These are phyloP conservation scores for Ascochyta clinopodiicola DNA, from an alignment of 2,329 filamentous ascomycete species.

Conservation along the genomic window DNA sequence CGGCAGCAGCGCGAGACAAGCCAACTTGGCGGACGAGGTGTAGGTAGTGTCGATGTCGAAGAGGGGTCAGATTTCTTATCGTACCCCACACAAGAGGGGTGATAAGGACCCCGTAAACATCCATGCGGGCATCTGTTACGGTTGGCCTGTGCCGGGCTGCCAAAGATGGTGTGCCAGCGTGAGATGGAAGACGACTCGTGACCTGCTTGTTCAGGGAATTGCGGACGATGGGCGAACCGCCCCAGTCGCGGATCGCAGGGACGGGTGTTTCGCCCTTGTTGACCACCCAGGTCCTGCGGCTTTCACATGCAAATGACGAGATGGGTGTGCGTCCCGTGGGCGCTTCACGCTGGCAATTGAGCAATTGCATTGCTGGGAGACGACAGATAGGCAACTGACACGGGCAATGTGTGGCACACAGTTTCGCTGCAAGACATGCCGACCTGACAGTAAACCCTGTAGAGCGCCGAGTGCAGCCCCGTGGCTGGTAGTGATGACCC, in stretches of 20 bases:
- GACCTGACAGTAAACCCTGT: conserved; percentile 33
- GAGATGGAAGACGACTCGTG: conserved; percentile 11
- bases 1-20: conserved; percentile 11
- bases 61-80: conserved; percentile 7
- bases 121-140: conserved; percentile 13
- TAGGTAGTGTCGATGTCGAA: background rate
- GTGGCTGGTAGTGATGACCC: conserved; percentile 37
- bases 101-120: conserved; percentile 18
- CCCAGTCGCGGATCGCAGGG: conserved; percentile 17
- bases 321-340: conserved; percentile 14
- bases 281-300: conserved; percentile 32
- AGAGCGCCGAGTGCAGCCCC: conserved; percentile 36
- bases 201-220: conserved; percentile 10
- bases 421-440: conserved; percentile 41
- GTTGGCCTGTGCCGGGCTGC: conserved; percentile 6
- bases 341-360: conserved; percentile 22
- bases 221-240: conserved; percentile 12
- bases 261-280: conserved; percentile 23
- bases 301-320: conserved; percentile 40
- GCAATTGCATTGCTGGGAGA: conserved; percentile 28
- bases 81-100: conserved; percentile 4
- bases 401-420: conserved; percentile 28
- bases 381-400: conserved; percentile 27
- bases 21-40: conserved; percentile 8
- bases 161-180: conserved; percentile 14